These are phyloP conservation scores for Cinnamomum chago DNA, from an alignment of 164 flowering plant species.

Conservation along the genomic window DNA sequence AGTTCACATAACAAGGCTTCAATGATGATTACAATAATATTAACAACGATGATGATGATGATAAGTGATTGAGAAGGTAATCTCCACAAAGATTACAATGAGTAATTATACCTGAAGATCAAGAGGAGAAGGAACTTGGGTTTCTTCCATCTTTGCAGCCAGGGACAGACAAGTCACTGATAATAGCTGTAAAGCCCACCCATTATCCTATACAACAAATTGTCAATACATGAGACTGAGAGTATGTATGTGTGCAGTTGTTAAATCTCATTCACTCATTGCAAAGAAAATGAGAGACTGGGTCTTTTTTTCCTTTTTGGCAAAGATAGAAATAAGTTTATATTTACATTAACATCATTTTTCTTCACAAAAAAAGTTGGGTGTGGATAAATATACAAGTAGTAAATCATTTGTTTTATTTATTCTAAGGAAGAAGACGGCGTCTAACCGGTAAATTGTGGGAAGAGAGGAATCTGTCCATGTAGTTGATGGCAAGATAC, in stretches of 20 bases:
- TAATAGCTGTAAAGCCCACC: slow-evolving; percentile 85
- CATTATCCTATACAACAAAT: slow-evolving; percentile 19
- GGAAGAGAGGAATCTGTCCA: slow-evolving; percentile 76
- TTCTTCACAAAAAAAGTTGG: neutral
- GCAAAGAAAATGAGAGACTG: no score
- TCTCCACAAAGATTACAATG: neutral
- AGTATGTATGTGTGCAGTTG: no score
- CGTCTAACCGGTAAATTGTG: slow-evolving; percentile 68
- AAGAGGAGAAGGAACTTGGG: slow-evolving; percentile 71
- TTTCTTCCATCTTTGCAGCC: slow-evolving; percentile 98
- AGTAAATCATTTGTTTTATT: no score
- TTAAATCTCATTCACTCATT: no score
- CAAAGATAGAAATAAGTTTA: no score
- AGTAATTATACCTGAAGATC: slow-evolving; percentile 66
- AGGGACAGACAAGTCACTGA: slow-evolving; percentile 85
- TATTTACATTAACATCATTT: neutral
- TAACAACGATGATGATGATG: neutral
- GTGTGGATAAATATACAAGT: neutral
- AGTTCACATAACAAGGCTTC: neutral
- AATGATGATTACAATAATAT: no score
- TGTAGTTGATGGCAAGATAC: slow-evolving; percentile 84
- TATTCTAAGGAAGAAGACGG: slow-evolving; percentile 7
- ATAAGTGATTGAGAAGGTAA: no score
- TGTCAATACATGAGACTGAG: no score
- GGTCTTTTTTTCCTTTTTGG: no score